Conservation (phyloP, 192 early-diverging fungal species). For the Entomortierella parvispora region DNA sequence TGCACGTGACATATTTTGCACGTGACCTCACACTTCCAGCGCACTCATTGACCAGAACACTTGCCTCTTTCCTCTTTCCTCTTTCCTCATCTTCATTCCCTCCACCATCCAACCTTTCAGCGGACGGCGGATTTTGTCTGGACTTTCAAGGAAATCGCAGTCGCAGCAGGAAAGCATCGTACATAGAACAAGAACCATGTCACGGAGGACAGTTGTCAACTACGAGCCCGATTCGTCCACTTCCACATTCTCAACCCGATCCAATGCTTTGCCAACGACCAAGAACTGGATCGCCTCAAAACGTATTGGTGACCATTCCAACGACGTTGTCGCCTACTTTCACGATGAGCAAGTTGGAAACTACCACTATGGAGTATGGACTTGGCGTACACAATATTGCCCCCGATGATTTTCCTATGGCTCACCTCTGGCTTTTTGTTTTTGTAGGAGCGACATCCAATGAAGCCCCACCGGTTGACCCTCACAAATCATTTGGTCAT, state of each 20-base stretch:
- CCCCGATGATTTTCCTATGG: background rate
- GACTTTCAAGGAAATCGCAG: background rate
- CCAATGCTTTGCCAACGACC: conserved; percentile 36
- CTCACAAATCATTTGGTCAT: conserved; percentile 95
- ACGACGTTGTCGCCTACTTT: conserved; percentile 76
- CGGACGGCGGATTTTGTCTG: background rate
- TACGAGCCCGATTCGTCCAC: conserved; percentile 37
- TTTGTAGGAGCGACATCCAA: conserved; percentile 72
- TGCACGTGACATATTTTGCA: too few relatives aligned
- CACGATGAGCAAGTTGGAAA: conserved; percentile 82
- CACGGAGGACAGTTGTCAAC: conserved; percentile 24
- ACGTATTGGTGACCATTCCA: conserved; percentile 59
- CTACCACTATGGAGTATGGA: conserved; percentile 78
- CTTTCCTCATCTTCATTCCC: background rate
- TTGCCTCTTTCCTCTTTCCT: background rate
- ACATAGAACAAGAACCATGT: conserved; percentile 14
- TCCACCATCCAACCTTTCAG: background rate
- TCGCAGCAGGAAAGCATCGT: background rate
- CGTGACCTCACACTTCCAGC: too few relatives aligned
- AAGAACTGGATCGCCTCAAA: conserved; percentile 28
- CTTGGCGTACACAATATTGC: background rate
- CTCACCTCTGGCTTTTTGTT: background rate
- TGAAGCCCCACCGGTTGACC: conserved; percentile 94
- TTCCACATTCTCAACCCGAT: conserved; percentile 43
- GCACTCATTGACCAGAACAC: too few relatives aligned